These are phyloP conservation scores for Hortaea sp. DNA, from an alignment of 2,329 filamentous ascomycete species.

Conservation along the genomic window DNA sequence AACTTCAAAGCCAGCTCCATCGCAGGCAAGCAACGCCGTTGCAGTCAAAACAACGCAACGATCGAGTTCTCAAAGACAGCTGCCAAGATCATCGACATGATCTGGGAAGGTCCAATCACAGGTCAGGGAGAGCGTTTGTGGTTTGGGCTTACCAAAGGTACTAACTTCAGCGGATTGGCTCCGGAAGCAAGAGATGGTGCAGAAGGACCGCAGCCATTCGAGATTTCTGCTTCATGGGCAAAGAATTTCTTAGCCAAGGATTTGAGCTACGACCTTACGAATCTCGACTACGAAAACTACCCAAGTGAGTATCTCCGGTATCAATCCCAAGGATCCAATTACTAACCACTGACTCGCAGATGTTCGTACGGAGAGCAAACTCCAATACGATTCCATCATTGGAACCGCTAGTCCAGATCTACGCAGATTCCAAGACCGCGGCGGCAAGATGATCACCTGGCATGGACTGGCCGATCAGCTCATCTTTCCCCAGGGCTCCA, in stretches of 20 bases:
- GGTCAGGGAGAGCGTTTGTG: constrained; percentile 17
- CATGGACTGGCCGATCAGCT: constrained; percentile 32
- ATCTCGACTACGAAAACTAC: constrained; percentile 17
- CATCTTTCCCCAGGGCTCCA: constrained; percentile 28
- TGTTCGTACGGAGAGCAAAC: too few species aligned
- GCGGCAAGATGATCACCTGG: constrained; percentile 36
- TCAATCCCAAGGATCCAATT: not conserved
- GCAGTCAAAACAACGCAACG: constrained; percentile 11
- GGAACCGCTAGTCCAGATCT: constrained; percentile 30
- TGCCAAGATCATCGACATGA: constrained; percentile 20
- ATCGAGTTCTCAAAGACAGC: constrained; percentile 17
- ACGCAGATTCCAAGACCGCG: constrained; percentile 24
- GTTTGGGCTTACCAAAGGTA: constrained; percentile 24
- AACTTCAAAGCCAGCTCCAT: constrained; percentile 20
- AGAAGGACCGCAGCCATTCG: constrained; percentile 13
- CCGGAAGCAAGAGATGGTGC: too few species aligned
- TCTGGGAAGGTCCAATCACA: constrained; percentile 24
- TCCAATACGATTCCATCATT: constrained; percentile 26
- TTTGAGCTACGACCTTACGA: constrained; percentile 20
- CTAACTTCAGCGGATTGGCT: constrained; percentile 3
- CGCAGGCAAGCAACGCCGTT: constrained; percentile 17
- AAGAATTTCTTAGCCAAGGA: constrained; percentile 24
- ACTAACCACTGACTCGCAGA: not conserved
- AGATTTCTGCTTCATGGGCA: constrained; percentile 25
- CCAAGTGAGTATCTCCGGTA: not conserved